Evolutionary conservation across 768 basidiomycete genomes (phyloP), one percentile per base, ranked within the genome.

Genomic region (Pleurotus citrinopileatus): DNA sequence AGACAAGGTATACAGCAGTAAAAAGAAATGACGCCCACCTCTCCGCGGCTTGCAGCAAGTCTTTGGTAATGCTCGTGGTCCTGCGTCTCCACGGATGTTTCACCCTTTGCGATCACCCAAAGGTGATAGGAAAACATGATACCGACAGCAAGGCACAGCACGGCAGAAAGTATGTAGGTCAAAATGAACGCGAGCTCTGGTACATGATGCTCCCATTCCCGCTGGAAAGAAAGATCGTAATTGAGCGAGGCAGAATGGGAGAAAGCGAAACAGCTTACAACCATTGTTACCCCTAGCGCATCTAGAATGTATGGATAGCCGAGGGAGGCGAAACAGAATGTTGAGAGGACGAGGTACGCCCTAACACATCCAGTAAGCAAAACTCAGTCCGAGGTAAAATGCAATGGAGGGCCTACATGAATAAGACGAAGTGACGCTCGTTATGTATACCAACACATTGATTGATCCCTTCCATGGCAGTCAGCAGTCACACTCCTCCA

Each of bases 361-460:
- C 93, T 95, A 42, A 12, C 10, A 13, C 17, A 26, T 51, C 8
- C 5, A 15, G 22, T 25, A 23, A 19, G 0, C 17, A 10, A 34
- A 40, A 19, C 19, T 7, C 12, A n/a, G 38, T n/a, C 7, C 38
- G 15, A 40, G 38, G 7, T 12, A 13, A n/a, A 34, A 9, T 19
- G 7, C 15, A 40, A 19, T 13, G 44, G 15, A 36, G 28, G 5
- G 70, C 86, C 53, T 58, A 91, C 92, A 98, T 88, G 79, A 98
- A 99, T 43, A 98, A 73, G 34, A 96, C 80, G 62, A 99, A 99
- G 70, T 98, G 94, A 0, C 96, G 85, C 65, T 98, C 95, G 61
- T 98, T 99, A 65, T 96, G 78, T 5, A 98, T 68, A 9, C 96
- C 96, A 40, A 99, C 96, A 65, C 96, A 98, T 81, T 94, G 92